phyloP scores from a whole-genome alignment of 2,329 filamentous ascomycete genomes.

The Phaeomoniella chlamydospora region DNA sequence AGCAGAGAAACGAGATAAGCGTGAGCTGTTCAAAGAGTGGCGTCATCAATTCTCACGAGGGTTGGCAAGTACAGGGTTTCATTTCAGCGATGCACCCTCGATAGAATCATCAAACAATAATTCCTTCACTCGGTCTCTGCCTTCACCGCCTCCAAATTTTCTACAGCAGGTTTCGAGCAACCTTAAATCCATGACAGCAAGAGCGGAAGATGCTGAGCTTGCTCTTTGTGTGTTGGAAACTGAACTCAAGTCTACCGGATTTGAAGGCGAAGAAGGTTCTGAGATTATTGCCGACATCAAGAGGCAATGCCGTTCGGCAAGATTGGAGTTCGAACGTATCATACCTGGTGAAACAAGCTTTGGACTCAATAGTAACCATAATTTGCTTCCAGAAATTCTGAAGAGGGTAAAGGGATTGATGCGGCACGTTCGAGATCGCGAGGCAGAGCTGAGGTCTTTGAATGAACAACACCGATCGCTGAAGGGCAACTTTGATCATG shows the following conservation, averaged over 20 bases:
- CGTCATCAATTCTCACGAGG: slow-evolving; percentile 13
- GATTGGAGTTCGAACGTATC: slow-evolving; percentile 26
- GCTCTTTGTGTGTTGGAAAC: slow-evolving; percentile 19
- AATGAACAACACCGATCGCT: slow-evolving; percentile 23
- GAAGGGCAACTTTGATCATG: slow-evolving; percentile 27
- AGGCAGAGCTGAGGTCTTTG: slow-evolving; percentile 19
- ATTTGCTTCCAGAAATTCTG: slow-evolving; percentile 23
- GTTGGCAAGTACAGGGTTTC: slow-evolving; percentile 6
- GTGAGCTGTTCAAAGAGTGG: slow-evolving; percentile 23
- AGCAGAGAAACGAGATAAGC: slow-evolving; percentile 22
- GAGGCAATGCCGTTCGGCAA: slow-evolving; percentile 23
- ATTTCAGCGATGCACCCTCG: slow-evolving; percentile 12
- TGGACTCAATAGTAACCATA: slow-evolving; percentile 21
- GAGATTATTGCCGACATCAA: slow-evolving; percentile 22
- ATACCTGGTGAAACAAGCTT: slow-evolving; percentile 27
- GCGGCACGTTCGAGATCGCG: slow-evolving; percentile 14
- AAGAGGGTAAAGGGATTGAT: slow-evolving; percentile 19
- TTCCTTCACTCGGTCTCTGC: slow-evolving; percentile 9
- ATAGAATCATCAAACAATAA: slow-evolving; percentile 4
- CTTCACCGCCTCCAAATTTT: slow-evolving; percentile 22
- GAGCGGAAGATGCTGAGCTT: slow-evolving; percentile 22
- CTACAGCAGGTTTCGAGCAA: slow-evolving; percentile 20
- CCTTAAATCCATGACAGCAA: slow-evolving; percentile 18
- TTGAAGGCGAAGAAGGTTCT: slow-evolving; percentile 15
- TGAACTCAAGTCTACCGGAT: slow-evolving; percentile 24